Base-by-base conservation (phyloP, 1,284 basidiomycete species). In the Chondrostereum purpureum region DNA sequence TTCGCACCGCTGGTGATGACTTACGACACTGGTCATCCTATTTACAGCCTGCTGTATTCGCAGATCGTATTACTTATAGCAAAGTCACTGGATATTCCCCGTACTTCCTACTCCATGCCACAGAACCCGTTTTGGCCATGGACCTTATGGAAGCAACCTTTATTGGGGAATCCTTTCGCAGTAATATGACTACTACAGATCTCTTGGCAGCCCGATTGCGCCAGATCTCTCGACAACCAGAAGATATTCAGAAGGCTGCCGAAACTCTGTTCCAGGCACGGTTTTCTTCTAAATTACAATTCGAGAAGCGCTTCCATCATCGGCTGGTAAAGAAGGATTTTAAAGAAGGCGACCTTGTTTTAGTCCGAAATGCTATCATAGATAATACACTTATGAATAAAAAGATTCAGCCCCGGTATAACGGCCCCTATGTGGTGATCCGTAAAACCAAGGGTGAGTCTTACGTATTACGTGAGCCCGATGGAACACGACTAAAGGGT, bases 61-160 rank as follows among this genome's bases (percentile, higher is more conserved):
- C 60, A 2, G 61, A 64, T 40, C 39, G 49, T 20, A 43, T 58
- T 3, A 58, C 55, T 11, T 46, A 52, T 0, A 51, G 44, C 12
- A 22, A 41, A n/a, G 42, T 43, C 0, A 53, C 52, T 1, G 55
- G 52, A 17, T 55, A 43, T 23, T 53, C 54, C 11, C 54, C 55
- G 5, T 58, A 46, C 45, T 53, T 44, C 23, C 41, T 58, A 3
- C 24, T 58, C 5, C 51, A 54, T 40, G 54, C 46, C 11, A 38
- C 41, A 1, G 41, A 53, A 24, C 57, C 55, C 1, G 34, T 58
- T n/a, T 43, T 57, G 13, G 50, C 48, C 1, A 53, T 58, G 33
- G 56, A 58, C 34, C 18, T 58, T 11, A 35, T 48, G 10, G 51
- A 57, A 47, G 46, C 41, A 5, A 57, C 53, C 2, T 57, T 53